A percentile compares a stretch with the other conserved stretches of the same genome.
These are phyloP conservation scores for Reutealis trisperma DNA, from an alignment of 345 rosid genomes.

Conservation along the genomic window DNA sequence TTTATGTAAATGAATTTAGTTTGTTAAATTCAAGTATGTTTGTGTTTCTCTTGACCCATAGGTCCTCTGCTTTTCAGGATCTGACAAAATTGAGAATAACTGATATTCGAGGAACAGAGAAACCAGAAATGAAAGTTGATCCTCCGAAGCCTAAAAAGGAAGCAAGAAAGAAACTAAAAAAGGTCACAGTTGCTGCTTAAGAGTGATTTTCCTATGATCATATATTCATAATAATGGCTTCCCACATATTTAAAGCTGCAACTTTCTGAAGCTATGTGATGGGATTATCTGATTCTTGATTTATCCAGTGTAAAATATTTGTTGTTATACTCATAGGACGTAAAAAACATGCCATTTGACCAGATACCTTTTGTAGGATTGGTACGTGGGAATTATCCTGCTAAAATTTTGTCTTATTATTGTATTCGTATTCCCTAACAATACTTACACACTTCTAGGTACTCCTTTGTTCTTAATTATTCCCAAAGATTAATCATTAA, in stretches of 20 bases:
- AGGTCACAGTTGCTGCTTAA: slow-evolving; percentile 60
- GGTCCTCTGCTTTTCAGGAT: slow-evolving; percentile 55
- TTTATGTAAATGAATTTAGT: slow-evolving; percentile 12
- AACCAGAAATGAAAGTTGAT: slow-evolving; percentile 46
- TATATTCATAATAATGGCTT: slow-evolving; percentile 5
- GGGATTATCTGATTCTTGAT: slow-evolving; percentile 6
- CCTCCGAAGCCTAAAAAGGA: slow-evolving; percentile 40
- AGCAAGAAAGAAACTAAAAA: slow-evolving; percentile 45
- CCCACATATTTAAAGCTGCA: neutral
- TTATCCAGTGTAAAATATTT: slow-evolving; percentile 33
- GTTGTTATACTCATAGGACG: slow-evolving; percentile 20
- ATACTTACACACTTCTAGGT: neutral
- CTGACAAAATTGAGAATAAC: slow-evolving; percentile 89
- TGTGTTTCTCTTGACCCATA: neutral
- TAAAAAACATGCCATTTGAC: slow-evolving; percentile 16
- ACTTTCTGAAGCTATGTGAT: slow-evolving; percentile 3
- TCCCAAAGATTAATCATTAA: neutral
- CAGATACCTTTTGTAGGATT: slow-evolving; percentile 17
- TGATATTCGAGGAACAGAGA: slow-evolving; percentile 83
- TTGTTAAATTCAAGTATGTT: neutral
- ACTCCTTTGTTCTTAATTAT: slow-evolving; percentile 8
- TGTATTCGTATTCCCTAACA: slow-evolving; percentile 16
- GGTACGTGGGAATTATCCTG: slow-evolving; percentile 15
- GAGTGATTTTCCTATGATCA: slow-evolving; percentile 5
- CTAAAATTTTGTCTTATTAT: slow-evolving; percentile 19